Percentiles rank a stretch among this genome's conserved stretches.
phyloP scores from a whole-genome alignment of 2,329 filamentous ascomycete genomes.

The Aspergillus novofumigatus region DNA sequence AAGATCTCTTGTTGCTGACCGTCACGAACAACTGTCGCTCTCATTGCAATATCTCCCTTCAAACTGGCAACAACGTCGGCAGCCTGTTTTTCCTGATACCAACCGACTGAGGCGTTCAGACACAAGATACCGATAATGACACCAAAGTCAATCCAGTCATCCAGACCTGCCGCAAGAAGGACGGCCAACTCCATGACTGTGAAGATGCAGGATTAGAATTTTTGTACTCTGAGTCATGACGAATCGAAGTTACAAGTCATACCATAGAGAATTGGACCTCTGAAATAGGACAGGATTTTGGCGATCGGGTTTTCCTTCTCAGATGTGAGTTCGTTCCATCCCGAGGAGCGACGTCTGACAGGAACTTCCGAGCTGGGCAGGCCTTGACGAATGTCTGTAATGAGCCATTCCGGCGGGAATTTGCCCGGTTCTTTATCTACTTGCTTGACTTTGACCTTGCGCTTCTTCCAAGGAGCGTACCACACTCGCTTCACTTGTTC shows the following conservation, averaged over 20 bases:
- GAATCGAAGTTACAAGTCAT: slow-evolving; percentile 30
- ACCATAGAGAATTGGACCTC: slow-evolving; percentile 73
- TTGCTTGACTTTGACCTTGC: slow-evolving; percentile 25
- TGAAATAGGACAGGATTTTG: slow-evolving; percentile 72
- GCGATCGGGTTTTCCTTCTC: slow-evolving; percentile 72
- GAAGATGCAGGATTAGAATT: slow-evolving; percentile 10
- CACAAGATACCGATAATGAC: slow-evolving; percentile 72
- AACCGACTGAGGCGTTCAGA: slow-evolving; percentile 71
- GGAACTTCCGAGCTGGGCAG: slow-evolving; percentile 57
- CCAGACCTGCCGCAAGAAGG: slow-evolving; percentile 67
- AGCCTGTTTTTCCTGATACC: slow-evolving; percentile 78
- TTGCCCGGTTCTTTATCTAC: slow-evolving; percentile 26
- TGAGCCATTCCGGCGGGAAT: slow-evolving; percentile 63
- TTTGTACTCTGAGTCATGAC: neutral
- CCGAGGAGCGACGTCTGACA: slow-evolving; percentile 58
- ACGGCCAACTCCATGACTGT: slow-evolving; percentile 70
- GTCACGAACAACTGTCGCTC: slow-evolving; percentile 63
- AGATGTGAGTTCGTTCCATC: slow-evolving; percentile 71
- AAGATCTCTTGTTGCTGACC: slow-evolving; percentile 63
- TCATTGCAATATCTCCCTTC: slow-evolving; percentile 76
- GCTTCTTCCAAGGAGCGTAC: slow-evolving; percentile 56
- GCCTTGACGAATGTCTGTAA: slow-evolving; percentile 64
- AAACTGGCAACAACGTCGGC: slow-evolving; percentile 71
- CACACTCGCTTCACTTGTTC: slow-evolving; percentile 50
- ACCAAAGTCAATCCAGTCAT: slow-evolving; percentile 73